A percentile compares a stretch with the other conserved stretches of the same genome.
These are phyloP conservation scores for Ambrosia artemisiifolia DNA, from an alignment of 129 eudicot species.

Conservation along the genomic window DNA sequence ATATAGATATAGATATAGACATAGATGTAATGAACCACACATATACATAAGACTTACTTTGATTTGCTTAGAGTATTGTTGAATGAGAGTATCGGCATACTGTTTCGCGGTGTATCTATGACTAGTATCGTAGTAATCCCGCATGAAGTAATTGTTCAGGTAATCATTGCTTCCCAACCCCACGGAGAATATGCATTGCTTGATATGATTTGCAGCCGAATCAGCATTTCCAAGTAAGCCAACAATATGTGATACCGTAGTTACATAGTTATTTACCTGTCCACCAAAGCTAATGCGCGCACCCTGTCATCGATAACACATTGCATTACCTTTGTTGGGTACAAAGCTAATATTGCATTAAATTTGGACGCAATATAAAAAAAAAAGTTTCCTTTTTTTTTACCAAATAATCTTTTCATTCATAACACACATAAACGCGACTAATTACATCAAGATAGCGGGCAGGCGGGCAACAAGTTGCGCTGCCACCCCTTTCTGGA, in stretches of 20 bases:
- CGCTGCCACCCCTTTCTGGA: too few relatives aligned
- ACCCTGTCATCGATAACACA: constrained; percentile 7
- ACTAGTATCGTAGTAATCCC: background rate
- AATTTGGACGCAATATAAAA: too few relatives aligned
- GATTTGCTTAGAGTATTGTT: constrained; percentile 12
- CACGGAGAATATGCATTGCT: constrained; percentile 11
- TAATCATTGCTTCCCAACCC: constrained; percentile 21
- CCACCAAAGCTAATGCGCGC: constrained; percentile 13
- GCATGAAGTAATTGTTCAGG: constrained; percentile 23
- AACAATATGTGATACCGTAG: constrained; percentile 14
- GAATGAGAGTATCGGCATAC: background rate
- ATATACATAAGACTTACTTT: constrained; percentile 1
- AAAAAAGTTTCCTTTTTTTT: too few relatives aligned
- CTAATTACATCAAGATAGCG: too few relatives aligned
- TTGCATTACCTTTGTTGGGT: background rate
- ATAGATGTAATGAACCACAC: too few relatives aligned
- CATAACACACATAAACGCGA: too few relatives aligned
- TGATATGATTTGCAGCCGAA: constrained; percentile 16
- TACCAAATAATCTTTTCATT: too few relatives aligned
- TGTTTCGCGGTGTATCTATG: background rate
- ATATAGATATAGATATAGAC: too few relatives aligned
- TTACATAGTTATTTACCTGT: constrained; percentile 17
- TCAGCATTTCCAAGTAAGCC: constrained; percentile 14
- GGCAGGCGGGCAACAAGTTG: too few relatives aligned
- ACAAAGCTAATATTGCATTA: too few relatives aligned